Evolutionary conservation across 2,329 filamentous ascomycete genomes (phyloP).

Genomic region (Exophiala sp.): DNA sequence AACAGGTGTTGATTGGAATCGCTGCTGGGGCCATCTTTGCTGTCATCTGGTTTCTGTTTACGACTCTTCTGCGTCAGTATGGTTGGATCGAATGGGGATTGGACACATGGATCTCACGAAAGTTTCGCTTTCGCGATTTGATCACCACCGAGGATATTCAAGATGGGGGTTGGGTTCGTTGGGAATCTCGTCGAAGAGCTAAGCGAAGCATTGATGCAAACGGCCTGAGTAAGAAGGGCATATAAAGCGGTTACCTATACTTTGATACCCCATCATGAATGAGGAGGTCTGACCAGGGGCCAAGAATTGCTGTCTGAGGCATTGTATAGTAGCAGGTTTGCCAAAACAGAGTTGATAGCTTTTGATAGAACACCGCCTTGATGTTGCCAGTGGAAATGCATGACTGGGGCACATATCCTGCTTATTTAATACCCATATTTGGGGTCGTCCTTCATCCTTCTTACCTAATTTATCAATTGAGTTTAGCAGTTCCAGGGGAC

Average conservation of each 20-base stretch:
- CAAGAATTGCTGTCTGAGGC: no score
- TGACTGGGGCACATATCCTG: no score
- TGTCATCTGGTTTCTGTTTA: constrained; percentile 73
- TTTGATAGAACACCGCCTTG: no score
- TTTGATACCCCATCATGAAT: no score
- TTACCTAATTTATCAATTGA: no score
- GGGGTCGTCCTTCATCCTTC: no score
- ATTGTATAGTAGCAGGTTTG: no score
- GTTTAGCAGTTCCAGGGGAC: no score
- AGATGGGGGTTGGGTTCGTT: constrained; percentile 91
- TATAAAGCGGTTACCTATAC: background rate
- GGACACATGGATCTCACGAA: constrained; percentile 60
- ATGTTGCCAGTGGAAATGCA: no score
- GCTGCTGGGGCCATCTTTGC: constrained; percentile 68
- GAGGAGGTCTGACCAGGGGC: no score
- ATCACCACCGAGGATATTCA: constrained; percentile 83
- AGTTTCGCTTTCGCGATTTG: constrained; percentile 75
- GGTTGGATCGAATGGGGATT: constrained; percentile 72
- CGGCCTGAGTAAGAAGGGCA: constrained; percentile 10
- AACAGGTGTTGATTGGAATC: constrained; percentile 80
- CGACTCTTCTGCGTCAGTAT: constrained; percentile 60
- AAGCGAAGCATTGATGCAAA: background rate
- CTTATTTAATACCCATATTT: no score
- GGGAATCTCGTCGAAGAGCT: constrained; percentile 59
- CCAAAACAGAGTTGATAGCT: no score